Percentiles rank a stretch among this genome's conserved stretches.
These are phyloP conservation scores for Pochonia chlamydosporia DNA, from an alignment of 2,329 filamentous ascomycete species.

Conservation along the genomic window DNA sequence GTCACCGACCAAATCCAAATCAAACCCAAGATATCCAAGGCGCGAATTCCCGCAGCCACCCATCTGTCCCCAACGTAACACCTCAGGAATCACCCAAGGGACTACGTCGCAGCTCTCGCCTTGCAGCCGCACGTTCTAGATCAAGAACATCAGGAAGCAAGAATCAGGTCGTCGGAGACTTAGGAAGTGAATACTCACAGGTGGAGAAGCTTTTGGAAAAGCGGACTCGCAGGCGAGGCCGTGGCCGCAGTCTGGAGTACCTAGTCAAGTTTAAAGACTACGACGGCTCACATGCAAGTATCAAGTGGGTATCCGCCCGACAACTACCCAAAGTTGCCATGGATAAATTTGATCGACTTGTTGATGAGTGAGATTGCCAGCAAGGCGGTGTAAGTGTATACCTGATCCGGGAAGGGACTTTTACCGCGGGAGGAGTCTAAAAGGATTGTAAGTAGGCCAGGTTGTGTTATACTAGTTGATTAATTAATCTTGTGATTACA, in stretches of 20 bases:
- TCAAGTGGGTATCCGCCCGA: not conserved
- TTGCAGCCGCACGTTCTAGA: not conserved
- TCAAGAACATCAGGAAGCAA: no score
- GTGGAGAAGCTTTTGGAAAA: not conserved
- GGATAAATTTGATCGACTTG: not conserved
- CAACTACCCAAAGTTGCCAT: not conserved
- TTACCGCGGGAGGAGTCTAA: no score
- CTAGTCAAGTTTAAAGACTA: not conserved
- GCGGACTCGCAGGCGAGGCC: not conserved
- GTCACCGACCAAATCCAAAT: slow-evolving; percentile 1
- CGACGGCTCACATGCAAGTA: not conserved
- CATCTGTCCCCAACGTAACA: not conserved
- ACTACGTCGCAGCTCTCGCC: not conserved
- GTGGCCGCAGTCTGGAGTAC: not conserved
- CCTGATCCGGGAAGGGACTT: no score
- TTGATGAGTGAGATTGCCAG: no score
- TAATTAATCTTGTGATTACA: no score
- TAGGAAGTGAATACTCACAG: not conserved
- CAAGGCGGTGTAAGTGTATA: no score
- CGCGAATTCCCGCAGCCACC: not conserved
- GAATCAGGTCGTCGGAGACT: not conserved
- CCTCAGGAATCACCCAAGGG: not conserved
- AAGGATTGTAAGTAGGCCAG: no score
- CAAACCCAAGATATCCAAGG: not conserved
- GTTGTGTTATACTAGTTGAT: no score